A percentile compares a stretch with the other conserved stretches of the same genome.
Conservation (phyloP, 108 stramenopile genomes). For the Asterionellopsis glacialis region DNA sequence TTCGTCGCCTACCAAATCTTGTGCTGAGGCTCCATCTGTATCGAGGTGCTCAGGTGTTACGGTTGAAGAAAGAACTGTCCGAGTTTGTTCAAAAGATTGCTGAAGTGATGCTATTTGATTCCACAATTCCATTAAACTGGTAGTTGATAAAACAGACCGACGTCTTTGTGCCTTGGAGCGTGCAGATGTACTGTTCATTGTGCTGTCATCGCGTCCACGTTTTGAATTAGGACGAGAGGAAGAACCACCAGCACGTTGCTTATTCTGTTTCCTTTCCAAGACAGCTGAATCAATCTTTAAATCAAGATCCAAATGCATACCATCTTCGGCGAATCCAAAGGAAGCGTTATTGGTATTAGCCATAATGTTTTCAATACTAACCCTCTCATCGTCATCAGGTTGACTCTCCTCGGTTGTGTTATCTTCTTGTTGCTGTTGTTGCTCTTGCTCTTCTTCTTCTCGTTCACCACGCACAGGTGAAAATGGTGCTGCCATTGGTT, state of each 20-base stretch:
- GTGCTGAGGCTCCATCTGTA: background rate
- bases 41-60: conserved; percentile 8
- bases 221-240: background rate
- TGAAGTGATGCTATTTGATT: conserved; percentile 27
- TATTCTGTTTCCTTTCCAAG: conserved; percentile 2
- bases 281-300: conserved; percentile 2
- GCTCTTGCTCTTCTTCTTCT: background rate
- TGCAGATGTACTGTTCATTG: background rate
- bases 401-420: no score
- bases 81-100: conserved; percentile 23
- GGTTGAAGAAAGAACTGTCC: conserved; percentile 16
- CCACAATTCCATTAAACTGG: conserved; percentile 40
- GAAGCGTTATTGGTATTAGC: conserved; percentile 21
- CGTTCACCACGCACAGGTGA: background rate
- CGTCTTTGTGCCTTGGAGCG: conserved; percentile 7
- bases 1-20: conserved; percentile 9
- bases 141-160: conserved; percentile 26
- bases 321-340: conserved; percentile 36
- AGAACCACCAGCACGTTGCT: no score
- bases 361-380: conserved; percentile 37
- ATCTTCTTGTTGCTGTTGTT: no score
- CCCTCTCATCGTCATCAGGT: conserved; percentile 25
- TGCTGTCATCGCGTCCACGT: background rate
- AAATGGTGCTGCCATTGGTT: background rate
- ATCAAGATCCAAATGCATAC: conserved; percentile 13